A percentile compares a stretch with the other conserved stretches of the same genome.
Evolutionary conservation across 2,329 filamentous ascomycete genomes (phyloP).

Genomic region (Cladophialophora exuberans): DNA sequence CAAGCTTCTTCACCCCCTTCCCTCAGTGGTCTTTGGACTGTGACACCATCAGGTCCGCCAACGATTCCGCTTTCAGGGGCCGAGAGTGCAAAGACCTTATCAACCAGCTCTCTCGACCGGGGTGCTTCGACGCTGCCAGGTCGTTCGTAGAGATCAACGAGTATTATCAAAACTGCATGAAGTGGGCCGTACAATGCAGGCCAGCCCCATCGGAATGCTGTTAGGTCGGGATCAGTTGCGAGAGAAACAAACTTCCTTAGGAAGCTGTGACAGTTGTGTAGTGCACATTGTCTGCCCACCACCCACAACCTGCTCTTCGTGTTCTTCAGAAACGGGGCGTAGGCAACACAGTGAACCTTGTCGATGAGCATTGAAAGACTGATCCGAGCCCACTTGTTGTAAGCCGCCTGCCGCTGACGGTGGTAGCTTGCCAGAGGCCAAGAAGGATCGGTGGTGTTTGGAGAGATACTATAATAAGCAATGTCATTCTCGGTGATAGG

Average conservation of each 20-base stretch:
- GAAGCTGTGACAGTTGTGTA: slow-evolving; percentile 52
- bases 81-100: slow-evolving; percentile 50
- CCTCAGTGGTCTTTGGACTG: slow-evolving; percentile 47
- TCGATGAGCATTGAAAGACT: slow-evolving; percentile 49
- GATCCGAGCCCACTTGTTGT: slow-evolving; percentile 53
- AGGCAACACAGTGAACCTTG: slow-evolving; percentile 50
- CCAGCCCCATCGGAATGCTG: slow-evolving; percentile 55
- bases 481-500: slow-evolving; percentile 29
- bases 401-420: slow-evolving; percentile 44
- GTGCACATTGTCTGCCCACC: slow-evolving; percentile 49
- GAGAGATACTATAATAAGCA: slow-evolving; percentile 18
- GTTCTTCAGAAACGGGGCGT: slow-evolving; percentile 54
- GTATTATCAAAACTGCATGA: slow-evolving; percentile 52
- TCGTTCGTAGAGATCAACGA: slow-evolving; percentile 53
- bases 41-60: slow-evolving; percentile 49
- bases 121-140: slow-evolving; percentile 50
- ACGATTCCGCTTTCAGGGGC: slow-evolving; percentile 51
- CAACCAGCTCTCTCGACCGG: slow-evolving; percentile 50
- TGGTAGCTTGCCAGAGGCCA: slow-evolving; percentile 45
- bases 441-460: slow-evolving; percentile 11
- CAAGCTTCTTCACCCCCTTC: slow-evolving; percentile 54
- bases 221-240: slow-evolving; percentile 50
- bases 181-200: slow-evolving; percentile 50
- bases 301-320: slow-evolving; percentile 52
- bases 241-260: slow-evolving; percentile 55